Evolutionary conservation across 108 stramenopile genomes (phyloP), one percentile per base, ranked within the genome.

Genomic region (Epithemia pelagica): DNA sequence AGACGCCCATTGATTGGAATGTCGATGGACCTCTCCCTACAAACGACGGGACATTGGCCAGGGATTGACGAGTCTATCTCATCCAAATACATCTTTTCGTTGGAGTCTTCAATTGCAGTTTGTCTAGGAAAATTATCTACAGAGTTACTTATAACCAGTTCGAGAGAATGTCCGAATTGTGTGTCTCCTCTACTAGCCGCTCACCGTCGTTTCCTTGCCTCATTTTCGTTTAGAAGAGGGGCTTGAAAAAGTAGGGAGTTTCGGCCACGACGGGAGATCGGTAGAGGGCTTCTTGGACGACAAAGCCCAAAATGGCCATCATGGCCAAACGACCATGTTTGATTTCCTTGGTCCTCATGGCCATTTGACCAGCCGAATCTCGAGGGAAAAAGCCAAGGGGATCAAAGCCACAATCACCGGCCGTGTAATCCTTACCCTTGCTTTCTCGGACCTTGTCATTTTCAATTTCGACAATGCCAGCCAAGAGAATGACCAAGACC

Each of bases 311-410:
- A 63, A 58, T 79, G 33, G 90, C 94, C 79, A 95, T 81, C 96
- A 97, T 97, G 51, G 94, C 91, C 64, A 94, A 54, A 24, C 96
- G 75, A 26, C 96, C 96, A 68, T 96, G 84, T 83, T 94, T 94
- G 61, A 91, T 62, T 66, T 93, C 91, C 57, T 86, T 85, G 8
- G 81, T 83, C 72, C 78, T 79, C 87, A 90, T 89, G 23, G 58
- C 76, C 66, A 79, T 66, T 70, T 79, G 76, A 21, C 77, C 87
- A 20, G 62, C 74, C 54, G 81, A 78, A 66, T 90, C 87, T n/a
- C 76, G 53, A 1, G 92, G 92, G 68, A 82, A 75, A 26, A 94
- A 64, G 22, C 71, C 66, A 10, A 91, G 52, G 15, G 88, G 86
- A 59, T 91, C 90, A 68, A 91, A 91, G 52, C 85, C 88, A 69